phyloP scores from a whole-genome alignment of 805 yeast genomes.

The Kazachstania africana region DNA sequence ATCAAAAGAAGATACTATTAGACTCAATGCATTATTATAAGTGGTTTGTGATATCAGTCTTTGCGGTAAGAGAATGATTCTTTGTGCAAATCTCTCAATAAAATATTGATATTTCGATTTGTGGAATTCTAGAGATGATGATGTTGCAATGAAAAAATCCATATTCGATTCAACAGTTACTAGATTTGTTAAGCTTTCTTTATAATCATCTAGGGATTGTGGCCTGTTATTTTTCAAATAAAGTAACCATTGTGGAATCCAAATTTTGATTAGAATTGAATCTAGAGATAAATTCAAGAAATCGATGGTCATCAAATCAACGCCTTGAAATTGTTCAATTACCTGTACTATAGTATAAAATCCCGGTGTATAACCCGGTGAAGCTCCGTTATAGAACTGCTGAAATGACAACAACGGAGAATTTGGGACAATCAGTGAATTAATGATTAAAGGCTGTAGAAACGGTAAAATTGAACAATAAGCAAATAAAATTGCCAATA shows the following conservation, averaged over 20 bases:
- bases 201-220: background rate
- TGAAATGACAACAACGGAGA: constrained; percentile 1
- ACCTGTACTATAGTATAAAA: too few species aligned
- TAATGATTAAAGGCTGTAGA: constrained; percentile 8
- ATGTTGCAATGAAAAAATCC: too few species aligned
- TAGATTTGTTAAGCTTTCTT: background rate
- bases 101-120: too few species aligned
- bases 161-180: background rate
- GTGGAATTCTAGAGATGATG: too few species aligned
- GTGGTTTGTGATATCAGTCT: background rate
- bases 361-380: too few species aligned
- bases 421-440: constrained; percentile 7
- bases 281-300: background rate
- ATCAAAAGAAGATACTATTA: background rate
- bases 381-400: too few species aligned
- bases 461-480: constrained; percentile 12
- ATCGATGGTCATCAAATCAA: background rate
- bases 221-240: background rate
- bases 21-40: too few species aligned
- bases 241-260: background rate
- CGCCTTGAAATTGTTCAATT: background rate
- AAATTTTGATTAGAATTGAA: too few species aligned
- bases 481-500: constrained; percentile 12
- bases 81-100: background rate
- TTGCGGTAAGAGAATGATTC: background rate